Evolutionary conservation across 2,329 filamentous ascomycete species (phyloP).

Genomic region (Akanthomyces muscarius): DNA sequence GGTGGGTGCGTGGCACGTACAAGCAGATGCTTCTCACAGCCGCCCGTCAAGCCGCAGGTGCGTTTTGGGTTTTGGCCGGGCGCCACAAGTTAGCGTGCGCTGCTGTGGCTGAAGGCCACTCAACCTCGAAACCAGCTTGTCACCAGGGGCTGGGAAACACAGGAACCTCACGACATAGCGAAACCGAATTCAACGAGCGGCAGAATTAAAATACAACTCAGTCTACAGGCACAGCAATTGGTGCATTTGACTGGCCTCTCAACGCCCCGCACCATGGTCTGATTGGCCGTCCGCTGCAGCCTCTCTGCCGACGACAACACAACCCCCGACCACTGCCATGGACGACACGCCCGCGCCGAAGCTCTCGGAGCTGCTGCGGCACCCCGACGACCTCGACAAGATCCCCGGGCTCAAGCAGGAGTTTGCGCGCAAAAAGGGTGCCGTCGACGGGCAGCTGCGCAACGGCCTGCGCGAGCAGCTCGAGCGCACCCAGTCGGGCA

Average conservation of each 20-base stretch:
- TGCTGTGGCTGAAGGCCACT: not conserved
- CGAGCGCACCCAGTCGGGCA: slow-evolving; percentile 88
- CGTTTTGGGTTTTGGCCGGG: too few species aligned
- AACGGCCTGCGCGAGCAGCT: slow-evolving; percentile 87
- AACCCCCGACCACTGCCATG: slow-evolving; percentile 24
- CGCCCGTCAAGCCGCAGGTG: too few species aligned
- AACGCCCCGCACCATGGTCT: slow-evolving; percentile 25
- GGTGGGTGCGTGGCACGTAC: too few species aligned
- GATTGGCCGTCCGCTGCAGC: slow-evolving; percentile 21
- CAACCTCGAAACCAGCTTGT: not conserved
- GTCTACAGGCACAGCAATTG: not conserved
- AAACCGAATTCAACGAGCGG: not conserved
- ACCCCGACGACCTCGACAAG: slow-evolving; percentile 97
- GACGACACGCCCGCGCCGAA: slow-evolving; percentile 66
- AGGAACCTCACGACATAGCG: not conserved
- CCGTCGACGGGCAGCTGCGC: slow-evolving; percentile 85
- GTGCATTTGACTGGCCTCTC: not conserved
- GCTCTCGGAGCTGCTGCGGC: slow-evolving; percentile 87
- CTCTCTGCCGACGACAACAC: not conserved
- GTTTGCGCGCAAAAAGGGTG: slow-evolving; percentile 89
- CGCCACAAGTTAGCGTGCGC: too few species aligned
- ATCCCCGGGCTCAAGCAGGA: slow-evolving; percentile 85
- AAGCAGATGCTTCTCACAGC: too few species aligned
- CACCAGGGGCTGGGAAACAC: slow-evolving; percentile 5
- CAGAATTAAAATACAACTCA: too few species aligned